phyloP scores from a whole-genome alignment of 2,329 filamentous ascomycete genomes.

The Colletotrichum falcatum region DNA sequence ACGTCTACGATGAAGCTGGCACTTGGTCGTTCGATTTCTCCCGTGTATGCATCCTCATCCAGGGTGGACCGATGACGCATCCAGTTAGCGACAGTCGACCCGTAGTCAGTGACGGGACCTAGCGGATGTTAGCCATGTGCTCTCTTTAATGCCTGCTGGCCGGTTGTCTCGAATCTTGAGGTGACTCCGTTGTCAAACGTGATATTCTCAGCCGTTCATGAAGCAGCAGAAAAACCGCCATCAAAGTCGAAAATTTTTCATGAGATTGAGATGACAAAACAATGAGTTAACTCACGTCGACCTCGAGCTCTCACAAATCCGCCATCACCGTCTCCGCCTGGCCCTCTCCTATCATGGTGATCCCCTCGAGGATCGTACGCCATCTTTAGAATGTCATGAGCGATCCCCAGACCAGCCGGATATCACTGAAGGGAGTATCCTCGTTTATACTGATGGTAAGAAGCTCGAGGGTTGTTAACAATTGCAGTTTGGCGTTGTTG shows the following conservation, averaged over 20 bases:
- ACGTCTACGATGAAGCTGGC: constrained; percentile 92
- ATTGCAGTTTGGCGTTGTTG: constrained; percentile 20
- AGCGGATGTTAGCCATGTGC: constrained; percentile 25
- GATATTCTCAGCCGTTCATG: not conserved
- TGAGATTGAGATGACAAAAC: not conserved
- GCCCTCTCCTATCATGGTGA: constrained; percentile 53
- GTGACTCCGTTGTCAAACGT: not conserved
- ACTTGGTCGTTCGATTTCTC: constrained; percentile 87
- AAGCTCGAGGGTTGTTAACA: not conserved
- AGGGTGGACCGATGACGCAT: constrained; percentile 77
- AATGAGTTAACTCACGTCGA: constrained; percentile 57
- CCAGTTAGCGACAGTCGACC: constrained; percentile 90
- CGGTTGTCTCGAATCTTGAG: not conserved
- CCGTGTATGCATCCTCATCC: constrained; percentile 60
- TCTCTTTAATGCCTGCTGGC: not conserved
- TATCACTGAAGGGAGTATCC: not conserved
- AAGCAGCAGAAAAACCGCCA: not conserved
- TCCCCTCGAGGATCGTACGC: constrained; percentile 67
- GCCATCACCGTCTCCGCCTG: constrained; percentile 56
- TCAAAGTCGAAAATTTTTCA: not conserved
- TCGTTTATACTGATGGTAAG: constrained; percentile 8
- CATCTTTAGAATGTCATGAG: constrained; percentile 52
- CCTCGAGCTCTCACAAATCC: constrained; percentile 63
- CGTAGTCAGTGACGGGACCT: constrained; percentile 95
- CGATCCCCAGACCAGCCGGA: not conserved